These are phyloP conservation scores for Suillus subluteus DNA, from an alignment of 768 basidiomycete genomes.

Conservation along the genomic window DNA sequence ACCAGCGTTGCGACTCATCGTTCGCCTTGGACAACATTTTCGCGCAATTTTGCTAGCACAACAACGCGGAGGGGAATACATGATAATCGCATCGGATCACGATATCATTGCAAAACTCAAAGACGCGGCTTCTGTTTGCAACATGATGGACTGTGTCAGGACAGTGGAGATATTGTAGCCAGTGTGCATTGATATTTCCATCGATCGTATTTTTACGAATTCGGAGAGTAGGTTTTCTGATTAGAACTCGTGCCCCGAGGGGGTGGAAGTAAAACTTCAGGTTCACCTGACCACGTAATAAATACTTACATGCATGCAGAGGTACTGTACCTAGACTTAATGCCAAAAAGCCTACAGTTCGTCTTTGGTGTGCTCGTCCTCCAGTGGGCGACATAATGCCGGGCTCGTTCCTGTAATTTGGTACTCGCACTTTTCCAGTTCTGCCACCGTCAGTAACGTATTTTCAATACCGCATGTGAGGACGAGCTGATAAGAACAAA, in stretches of 20 bases:
- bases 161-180: neutral
- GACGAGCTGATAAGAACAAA: constrained; percentile 55
- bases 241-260: neutral
- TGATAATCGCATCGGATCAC: neutral
- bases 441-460: constrained; percentile 71
- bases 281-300: neutral
- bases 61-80: neutral
- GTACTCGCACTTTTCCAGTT: constrained; percentile 97
- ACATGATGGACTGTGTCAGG: neutral
- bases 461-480: constrained; percentile 89
- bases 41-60: neutral
- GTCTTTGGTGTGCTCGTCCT: constrained; percentile 35
- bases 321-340: neutral
- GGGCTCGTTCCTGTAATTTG: constrained; percentile 84
- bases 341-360: constrained; percentile 26
- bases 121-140: neutral
- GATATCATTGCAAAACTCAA: neutral
- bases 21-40: neutral
- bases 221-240: neutral
- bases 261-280: neutral
- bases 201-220: neutral
- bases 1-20: neutral
- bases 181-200: neutral
- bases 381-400: constrained; percentile 67
- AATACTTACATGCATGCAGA: neutral